Conservation (phyloP, 768 basidiomycete species). For the Mycena epipterygia region DNA sequence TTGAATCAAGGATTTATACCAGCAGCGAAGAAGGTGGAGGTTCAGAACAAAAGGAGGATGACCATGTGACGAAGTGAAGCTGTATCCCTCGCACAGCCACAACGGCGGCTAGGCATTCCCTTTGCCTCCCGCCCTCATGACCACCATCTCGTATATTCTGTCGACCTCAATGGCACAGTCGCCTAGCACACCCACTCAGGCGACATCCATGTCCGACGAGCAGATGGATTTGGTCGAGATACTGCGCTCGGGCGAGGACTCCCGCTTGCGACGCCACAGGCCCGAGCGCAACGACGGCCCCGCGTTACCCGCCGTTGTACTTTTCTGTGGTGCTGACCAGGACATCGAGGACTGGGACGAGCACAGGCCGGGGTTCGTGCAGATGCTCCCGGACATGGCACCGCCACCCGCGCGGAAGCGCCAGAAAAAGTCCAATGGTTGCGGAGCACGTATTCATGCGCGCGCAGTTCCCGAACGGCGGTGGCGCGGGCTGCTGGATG, state of each 20-base stretch:
- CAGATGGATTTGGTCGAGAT: slow-evolving; percentile 33
- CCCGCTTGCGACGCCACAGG: slow-evolving; percentile 27
- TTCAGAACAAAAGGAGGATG: no score
- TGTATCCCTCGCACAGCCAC: slow-evolving; percentile 18
- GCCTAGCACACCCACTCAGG: slow-evolving; percentile 22
- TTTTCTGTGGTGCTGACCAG: slow-evolving; percentile 34
- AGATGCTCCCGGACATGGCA: slow-evolving; percentile 28
- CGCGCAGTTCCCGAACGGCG: slow-evolving; percentile 19
- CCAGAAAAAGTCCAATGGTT: slow-evolving; percentile 33
- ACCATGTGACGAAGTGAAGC: no score
- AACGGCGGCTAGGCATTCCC: no score
- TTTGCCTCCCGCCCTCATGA: neutral
- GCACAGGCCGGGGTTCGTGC: slow-evolving; percentile 24
- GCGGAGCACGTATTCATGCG: slow-evolving; percentile 28
- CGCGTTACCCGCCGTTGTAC: slow-evolving; percentile 6
- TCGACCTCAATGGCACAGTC: slow-evolving; percentile 15
- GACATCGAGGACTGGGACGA: slow-evolving; percentile 28
- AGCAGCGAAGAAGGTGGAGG: no score
- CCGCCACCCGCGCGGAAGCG: slow-evolving; percentile 31
- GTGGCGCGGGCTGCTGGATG: slow-evolving; percentile 27
- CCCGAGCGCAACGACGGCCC: neutral
- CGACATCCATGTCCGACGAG: slow-evolving; percentile 13
- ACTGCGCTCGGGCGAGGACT: slow-evolving; percentile 33
- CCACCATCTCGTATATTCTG: neutral
- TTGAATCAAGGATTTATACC: no score